phyloP scores from a whole-genome alignment of 2,329 filamentous ascomycete genomes.

The Aspergillus amoenus region DNA sequence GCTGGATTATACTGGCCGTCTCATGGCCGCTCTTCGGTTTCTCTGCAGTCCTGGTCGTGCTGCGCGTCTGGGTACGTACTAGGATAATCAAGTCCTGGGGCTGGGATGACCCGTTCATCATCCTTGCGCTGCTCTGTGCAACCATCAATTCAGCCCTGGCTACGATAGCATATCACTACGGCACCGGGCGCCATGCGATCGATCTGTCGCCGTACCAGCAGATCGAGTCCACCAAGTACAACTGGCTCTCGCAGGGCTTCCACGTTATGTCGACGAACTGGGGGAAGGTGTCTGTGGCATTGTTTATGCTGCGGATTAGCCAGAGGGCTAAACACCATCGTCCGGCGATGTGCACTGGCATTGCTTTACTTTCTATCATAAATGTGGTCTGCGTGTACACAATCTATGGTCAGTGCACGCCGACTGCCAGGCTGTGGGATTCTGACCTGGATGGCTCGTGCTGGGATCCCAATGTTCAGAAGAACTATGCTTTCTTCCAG shows the following conservation, averaged over 20 bases:
- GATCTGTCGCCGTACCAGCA: not conserved
- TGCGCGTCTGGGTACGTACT: slow-evolving; percentile 7
- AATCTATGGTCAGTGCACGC: slow-evolving; percentile 15
- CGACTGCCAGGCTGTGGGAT: slow-evolving; percentile 3
- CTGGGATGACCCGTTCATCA: slow-evolving; percentile 14
- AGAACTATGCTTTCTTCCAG: slow-evolving; percentile 15
- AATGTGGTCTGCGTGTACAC: slow-evolving; percentile 9
- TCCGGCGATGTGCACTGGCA: slow-evolving; percentile 5
- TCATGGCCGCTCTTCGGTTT: slow-evolving; percentile 11
- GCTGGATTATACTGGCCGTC: slow-evolving; percentile 6
- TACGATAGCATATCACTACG: slow-evolving; percentile 1
- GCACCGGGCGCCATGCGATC: slow-evolving; percentile 6
- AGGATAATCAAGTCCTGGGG: slow-evolving; percentile 6
- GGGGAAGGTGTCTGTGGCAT: slow-evolving; percentile 11
- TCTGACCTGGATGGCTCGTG: not conserved
- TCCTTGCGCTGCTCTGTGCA: slow-evolving; percentile 8
- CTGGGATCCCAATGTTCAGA: slow-evolving; percentile 8
- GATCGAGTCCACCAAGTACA: slow-evolving; percentile 8
- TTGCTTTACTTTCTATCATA: slow-evolving; percentile 1
- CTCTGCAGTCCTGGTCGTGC: not conserved
- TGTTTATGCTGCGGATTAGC: slow-evolving; percentile 14
- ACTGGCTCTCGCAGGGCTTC: slow-evolving; percentile 14
- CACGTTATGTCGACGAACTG: slow-evolving; percentile 17
- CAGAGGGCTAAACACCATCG: slow-evolving; percentile 8
- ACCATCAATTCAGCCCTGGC: slow-evolving; percentile 3